Conservation (phyloP, 495 filamentous ascomycete species). For the Hypoxylon trugodes region DNA sequence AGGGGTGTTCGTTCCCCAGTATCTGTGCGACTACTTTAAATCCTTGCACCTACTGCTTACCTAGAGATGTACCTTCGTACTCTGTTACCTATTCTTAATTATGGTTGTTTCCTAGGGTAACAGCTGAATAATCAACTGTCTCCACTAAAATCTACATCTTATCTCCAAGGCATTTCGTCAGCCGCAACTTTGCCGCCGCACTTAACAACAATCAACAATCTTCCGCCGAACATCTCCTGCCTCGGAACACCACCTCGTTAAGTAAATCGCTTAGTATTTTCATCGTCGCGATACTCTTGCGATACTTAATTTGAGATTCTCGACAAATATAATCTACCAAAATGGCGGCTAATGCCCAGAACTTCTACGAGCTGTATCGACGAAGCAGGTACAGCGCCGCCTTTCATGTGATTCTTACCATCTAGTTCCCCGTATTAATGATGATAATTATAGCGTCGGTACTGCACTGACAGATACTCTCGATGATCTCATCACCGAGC, state of each 20-base stretch:
- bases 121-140: no score
- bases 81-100: no score
- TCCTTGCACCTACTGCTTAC: no score
- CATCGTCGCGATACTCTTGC: neutral
- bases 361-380: constrained; percentile 96
- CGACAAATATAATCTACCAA: constrained; percentile 5
- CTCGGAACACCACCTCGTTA: neutral
- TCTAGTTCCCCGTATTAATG: constrained; percentile 28
- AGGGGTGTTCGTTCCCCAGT: no score
- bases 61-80: no score
- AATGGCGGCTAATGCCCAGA: constrained; percentile 47
- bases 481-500: constrained; percentile 91
- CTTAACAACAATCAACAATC: constrained; percentile 22
- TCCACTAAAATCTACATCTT: no score
- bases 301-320: neutral
- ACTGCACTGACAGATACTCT: constrained; percentile 93
- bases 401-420: constrained; percentile 25
- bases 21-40: no score
- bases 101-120: no score
- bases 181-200: no score
- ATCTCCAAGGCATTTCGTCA: no score
- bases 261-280: neutral
- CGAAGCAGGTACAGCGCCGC: constrained; percentile 81
- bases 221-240: neutral
- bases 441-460: constrained; percentile 72